Evolutionary conservation across 257 asterid species (phyloP).

Genomic region (Eucommia ulmoides): DNA sequence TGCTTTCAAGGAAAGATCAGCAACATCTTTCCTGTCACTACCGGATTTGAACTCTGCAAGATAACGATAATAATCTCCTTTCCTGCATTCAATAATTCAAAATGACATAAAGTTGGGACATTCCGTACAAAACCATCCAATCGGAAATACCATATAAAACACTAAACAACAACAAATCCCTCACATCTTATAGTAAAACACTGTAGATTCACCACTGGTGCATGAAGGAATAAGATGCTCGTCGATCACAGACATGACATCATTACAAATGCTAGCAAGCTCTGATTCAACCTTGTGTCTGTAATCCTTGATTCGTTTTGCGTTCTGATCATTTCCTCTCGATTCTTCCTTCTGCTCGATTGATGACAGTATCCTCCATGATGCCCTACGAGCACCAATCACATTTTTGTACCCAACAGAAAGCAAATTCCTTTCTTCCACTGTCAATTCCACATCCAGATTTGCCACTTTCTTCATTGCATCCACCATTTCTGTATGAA

Average conservation of each 20-base stretch:
- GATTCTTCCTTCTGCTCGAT: slow-evolving; percentile 17
- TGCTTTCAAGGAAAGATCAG: slow-evolving; percentile 11
- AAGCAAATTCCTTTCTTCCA: slow-evolving; percentile 16
- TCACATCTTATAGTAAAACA: slow-evolving; percentile 14
- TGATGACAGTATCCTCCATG: slow-evolving; percentile 15
- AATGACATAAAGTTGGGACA: too few species aligned
- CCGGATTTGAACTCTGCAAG: slow-evolving; percentile 11
- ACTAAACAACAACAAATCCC: neutral
- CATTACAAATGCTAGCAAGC: slow-evolving; percentile 10
- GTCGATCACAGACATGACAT: slow-evolving; percentile 13
- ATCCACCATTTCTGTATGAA: slow-evolving; percentile 11
- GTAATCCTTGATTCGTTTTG: slow-evolving; percentile 12
- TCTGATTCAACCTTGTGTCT: slow-evolving; percentile 13
- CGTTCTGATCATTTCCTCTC: slow-evolving; percentile 9
- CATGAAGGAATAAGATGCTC: slow-evolving; percentile 16
- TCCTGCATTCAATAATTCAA: slow-evolving; percentile 5
- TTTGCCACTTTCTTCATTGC: slow-evolving; percentile 16
- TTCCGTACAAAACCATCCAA: too few species aligned
- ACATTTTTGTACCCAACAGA: slow-evolving; percentile 20
- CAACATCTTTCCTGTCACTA: slow-evolving; percentile 9
- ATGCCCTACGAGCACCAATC: slow-evolving; percentile 15
- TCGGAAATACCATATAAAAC: too few species aligned
- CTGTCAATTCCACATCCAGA: slow-evolving; percentile 14
- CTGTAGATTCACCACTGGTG: slow-evolving; percentile 7
- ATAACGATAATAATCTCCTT: slow-evolving; percentile 13